Evolutionary conservation across 805 yeast species (phyloP).

Genomic region (Myxozyma lipomycoides): DNA sequence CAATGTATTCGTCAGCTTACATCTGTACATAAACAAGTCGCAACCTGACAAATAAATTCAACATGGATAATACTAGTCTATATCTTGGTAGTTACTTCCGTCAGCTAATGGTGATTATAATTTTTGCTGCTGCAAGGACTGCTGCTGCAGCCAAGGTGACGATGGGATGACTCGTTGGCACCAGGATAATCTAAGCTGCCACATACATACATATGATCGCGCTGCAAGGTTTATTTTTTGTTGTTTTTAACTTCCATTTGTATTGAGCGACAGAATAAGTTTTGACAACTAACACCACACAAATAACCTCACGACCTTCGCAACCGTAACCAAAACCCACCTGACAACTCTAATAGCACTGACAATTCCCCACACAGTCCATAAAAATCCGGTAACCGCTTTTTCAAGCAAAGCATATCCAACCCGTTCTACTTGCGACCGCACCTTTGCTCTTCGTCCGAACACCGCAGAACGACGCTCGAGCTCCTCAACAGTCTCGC

Average conservation of each 20-base stretch:
- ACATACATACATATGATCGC: not conserved
- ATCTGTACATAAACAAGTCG: no score
- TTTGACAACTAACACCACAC: conserved; percentile 8
- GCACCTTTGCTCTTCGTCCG: conserved; percentile 11
- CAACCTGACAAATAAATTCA: no score
- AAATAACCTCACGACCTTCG: conserved; percentile 4
- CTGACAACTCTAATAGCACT: conserved; percentile 10
- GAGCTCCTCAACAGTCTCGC: conserved; percentile 13
- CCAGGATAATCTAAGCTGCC: no score
- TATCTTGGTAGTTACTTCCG: no score
- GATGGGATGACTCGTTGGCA: no score
- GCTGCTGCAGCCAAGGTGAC: no score
- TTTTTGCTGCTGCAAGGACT: no score
- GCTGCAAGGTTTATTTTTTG: not conserved
- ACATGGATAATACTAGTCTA: no score
- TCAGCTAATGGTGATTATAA: no score
- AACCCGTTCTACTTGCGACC: conserved; percentile 3
- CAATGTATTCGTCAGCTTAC: no score
- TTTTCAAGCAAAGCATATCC: conserved; percentile 22
- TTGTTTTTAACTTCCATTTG: not conserved
- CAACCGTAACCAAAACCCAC: conserved; percentile 3
- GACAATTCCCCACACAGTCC: conserved; percentile 28
- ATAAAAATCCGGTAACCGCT: conserved; percentile 10
- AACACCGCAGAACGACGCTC: conserved; percentile 14
- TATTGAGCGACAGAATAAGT: not conserved